Conservation (phyloP, 176 grass and related monocot genomes). For the Rhynchospora pubera region DNA sequence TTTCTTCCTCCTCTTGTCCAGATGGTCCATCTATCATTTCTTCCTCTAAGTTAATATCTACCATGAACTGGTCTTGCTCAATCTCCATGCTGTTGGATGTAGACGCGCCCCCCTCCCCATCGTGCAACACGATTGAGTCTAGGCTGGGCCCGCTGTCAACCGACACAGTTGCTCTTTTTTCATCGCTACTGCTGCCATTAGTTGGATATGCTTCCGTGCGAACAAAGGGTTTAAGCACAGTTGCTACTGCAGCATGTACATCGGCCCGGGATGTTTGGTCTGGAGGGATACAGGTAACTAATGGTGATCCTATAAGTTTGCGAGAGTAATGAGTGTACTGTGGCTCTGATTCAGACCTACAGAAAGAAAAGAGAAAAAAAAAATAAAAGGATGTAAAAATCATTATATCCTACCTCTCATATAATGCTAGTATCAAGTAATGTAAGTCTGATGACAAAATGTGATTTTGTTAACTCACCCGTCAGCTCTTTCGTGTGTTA, state of each 20-base stretch:
- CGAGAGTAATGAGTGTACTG: conserved; percentile 27
- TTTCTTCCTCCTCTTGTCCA: conserved; percentile 23
- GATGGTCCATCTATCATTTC: neutral
- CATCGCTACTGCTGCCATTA: conserved; percentile 23
- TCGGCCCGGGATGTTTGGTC: conserved; percentile 43
- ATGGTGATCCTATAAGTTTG: conserved; percentile 72
- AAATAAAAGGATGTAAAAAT: neutral
- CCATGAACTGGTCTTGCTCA: conserved; percentile 15
- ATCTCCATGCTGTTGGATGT: conserved; percentile 33
- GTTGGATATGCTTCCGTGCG: conserved; percentile 38
- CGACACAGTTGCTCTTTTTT: conserved; percentile 18
- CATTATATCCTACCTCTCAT: neutral
- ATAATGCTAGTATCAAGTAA: neutral
- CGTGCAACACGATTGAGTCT: conserved; percentile 63
- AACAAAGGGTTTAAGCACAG: conserved; percentile 54
- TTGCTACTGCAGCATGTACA: conserved; percentile 54
- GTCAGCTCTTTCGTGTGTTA: conserved; percentile 56
- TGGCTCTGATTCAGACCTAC: conserved; percentile 43
- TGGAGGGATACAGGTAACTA: conserved; percentile 65
- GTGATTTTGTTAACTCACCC: conserved; percentile 36
- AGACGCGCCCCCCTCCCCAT: conserved; percentile 32
- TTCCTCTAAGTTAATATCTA: conserved; percentile 20
- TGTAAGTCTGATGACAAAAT: neutral
- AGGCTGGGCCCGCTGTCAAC: conserved; percentile 51
- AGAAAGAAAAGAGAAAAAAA: neutral